Conservation (phyloP, 1,284 basidiomycete genomes). For the Xanthoconium separans region DNA sequence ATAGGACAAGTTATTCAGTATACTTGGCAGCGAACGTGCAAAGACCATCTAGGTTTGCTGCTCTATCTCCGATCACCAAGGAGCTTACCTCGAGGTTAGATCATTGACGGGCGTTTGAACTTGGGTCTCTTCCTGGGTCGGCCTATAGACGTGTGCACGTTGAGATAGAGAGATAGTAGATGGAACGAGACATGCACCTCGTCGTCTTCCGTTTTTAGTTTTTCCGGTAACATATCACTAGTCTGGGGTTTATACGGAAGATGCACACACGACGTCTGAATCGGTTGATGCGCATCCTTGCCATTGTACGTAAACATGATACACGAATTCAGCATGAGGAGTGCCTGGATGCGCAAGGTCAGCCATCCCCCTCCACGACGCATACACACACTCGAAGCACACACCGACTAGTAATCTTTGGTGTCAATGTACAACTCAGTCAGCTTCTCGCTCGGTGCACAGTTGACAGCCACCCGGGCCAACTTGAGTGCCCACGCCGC, state of each 20-base stretch:
- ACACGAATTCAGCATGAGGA: slow-evolving; percentile 96
- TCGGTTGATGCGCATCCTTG: slow-evolving; percentile 87
- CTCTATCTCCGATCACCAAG: no score
- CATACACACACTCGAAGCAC: slow-evolving; percentile 11
- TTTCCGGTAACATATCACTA: slow-evolving; percentile 75
- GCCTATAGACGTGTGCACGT: slow-evolving; percentile 51
- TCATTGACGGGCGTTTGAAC: no score
- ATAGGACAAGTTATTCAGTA: no score
- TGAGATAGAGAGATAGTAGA: no score
- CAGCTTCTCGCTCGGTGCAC: slow-evolving; percentile 95
- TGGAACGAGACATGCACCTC: slow-evolving; percentile 51
- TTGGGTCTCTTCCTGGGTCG: no score
- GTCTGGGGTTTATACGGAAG: slow-evolving; percentile 87
- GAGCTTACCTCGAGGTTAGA: no score
- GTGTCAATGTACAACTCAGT: slow-evolving; percentile 94
- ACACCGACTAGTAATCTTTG: slow-evolving; percentile 78
- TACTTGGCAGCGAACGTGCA: no score
- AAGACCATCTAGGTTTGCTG: no score
- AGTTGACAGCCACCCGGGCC: slow-evolving; percentile 94
- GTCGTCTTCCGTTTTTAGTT: slow-evolving; percentile 77
- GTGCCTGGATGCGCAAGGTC: slow-evolving; percentile 45
- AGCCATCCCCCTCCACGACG: no score
- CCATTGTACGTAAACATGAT: slow-evolving; percentile 99
- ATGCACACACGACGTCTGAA: slow-evolving; percentile 81
- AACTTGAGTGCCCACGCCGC: slow-evolving; percentile 90